phyloP scores from a whole-genome alignment of 1,284 basidiomycete genomes.

The Phylloboletellus chloephorus region DNA sequence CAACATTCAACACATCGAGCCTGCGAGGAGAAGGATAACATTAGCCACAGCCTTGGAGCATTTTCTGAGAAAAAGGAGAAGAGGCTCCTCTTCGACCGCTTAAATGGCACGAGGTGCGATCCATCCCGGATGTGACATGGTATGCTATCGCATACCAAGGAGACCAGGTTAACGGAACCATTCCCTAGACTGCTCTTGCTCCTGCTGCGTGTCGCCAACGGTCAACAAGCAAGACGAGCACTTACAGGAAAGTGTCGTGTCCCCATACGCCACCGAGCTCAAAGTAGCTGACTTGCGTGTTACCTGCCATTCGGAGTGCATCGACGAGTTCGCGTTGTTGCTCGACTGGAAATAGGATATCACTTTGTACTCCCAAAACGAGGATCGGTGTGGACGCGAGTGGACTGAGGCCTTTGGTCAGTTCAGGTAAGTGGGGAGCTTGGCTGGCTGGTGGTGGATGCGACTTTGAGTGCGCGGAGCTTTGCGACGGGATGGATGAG shows the following conservation, averaged over 20 bases:
- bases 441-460: constrained; percentile 65
- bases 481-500: constrained; percentile 27
- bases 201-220: not conserved
- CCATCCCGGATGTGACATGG: constrained; percentile 9
- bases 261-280: constrained; percentile 98
- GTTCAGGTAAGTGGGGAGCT: constrained; percentile 71
- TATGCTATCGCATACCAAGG: constrained; percentile 9
- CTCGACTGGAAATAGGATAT: constrained; percentile 95
- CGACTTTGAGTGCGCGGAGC: constrained; percentile 58
- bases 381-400: constrained; percentile 78
- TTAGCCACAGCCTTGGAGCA: not conserved
- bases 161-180: not conserved
- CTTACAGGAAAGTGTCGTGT: constrained; percentile 89
- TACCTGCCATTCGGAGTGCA: constrained; percentile 86
- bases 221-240: constrained; percentile 10
- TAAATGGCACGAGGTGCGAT: constrained; percentile 3
- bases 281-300: constrained; percentile 87
- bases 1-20: constrained; percentile 73
- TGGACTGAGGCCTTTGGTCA: constrained; percentile 79
- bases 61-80: not conserved
- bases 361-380: constrained; percentile 92
- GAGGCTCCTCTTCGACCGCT: not conserved
- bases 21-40: constrained; percentile 25
- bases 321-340: constrained; percentile 96
- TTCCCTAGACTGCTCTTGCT: not conserved